Base-by-base conservation (phyloP, 768 basidiomycete species). In the Rhizopogon vinicolor region DNA sequence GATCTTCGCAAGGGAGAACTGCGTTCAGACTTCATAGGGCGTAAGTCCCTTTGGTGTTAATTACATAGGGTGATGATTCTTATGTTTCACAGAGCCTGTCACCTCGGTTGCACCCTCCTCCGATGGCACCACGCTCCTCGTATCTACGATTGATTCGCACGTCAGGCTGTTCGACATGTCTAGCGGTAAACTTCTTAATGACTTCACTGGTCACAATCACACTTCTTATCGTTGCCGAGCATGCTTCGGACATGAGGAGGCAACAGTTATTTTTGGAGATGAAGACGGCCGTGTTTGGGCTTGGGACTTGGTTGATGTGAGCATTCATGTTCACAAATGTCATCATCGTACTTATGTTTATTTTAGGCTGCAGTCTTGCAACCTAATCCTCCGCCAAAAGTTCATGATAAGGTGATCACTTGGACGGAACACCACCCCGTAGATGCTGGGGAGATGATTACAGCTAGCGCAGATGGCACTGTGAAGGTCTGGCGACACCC, bases 1-100 rank as follows among this genome's bases (percentile, higher is more conserved):
- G 97, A 99, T 70, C 78, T 99, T 33, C 87, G 97, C 51, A 93
- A 89, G 75, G 97, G 97, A 22, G 85, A 96, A 67, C 73, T 98
- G 29, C 83, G 88, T 7, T 81, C 89, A 43, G 97, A 99, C 69
- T 93, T 85, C 65, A 81, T 98, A 60, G 96, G 96, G 7, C 83
- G 93, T 95, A 68, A 63, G 91, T 82, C 13, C 22, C 9, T 0
- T 28, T n/a, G 10, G 40, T 37, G 37, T 19, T 7, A 44, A 13
- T 37, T 16, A 52, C 41, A 33, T 43, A 55, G 35, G 14, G 42
- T 9, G 2, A n/a, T 12, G 1, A 48, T 22, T 35, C 13, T 18
- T 13, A 2, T 19, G 10, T 31, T 29, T 29, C 6, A 19, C 67
- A 97, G 93, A 88, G 46, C 93, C 97, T 4, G 87, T 98, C 44